phyloP scores from a whole-genome alignment of 2,329 filamentous ascomycete genomes.

The Triangularia verruculosa region DNA sequence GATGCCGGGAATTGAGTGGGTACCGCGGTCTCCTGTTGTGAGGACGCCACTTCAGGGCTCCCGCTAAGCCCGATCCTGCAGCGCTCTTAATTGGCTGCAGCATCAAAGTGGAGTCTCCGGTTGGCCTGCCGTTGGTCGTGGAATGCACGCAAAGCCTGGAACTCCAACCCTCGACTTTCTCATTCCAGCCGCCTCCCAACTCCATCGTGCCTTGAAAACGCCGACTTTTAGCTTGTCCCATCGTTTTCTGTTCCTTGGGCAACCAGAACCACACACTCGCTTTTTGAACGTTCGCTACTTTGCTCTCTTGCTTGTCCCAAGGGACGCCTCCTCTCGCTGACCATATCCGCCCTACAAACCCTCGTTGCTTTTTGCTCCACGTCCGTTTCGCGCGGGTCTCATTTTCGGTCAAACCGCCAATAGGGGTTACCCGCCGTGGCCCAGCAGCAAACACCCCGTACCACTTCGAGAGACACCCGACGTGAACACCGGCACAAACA shows the following conservation, averaged over 20 bases:
- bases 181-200: slow-evolving; percentile 23
- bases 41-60: slow-evolving; percentile 16
- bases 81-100: slow-evolving; percentile 21
- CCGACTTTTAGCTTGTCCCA: background rate
- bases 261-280: slow-evolving; percentile 23
- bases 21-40: slow-evolving; percentile 14
- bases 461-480: slow-evolving; percentile 14
- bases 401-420: slow-evolving; percentile 24
- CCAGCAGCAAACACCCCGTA: slow-evolving; percentile 20
- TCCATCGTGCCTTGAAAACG: slow-evolving; percentile 9
- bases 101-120: slow-evolving; percentile 13
- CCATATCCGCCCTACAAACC: background rate
- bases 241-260: slow-evolving; percentile 26
- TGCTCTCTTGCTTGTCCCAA: background rate
- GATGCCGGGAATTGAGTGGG: slow-evolving; percentile 12
- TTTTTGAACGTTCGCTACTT: slow-evolving; percentile 24
- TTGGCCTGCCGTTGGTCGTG: slow-evolving; percentile 15
- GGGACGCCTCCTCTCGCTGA: slow-evolving; percentile 1
- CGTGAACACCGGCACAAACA: slow-evolving; percentile 16
- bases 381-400: slow-evolving; percentile 20
- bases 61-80: slow-evolving; percentile 14
- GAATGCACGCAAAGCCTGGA: slow-evolving; percentile 18
- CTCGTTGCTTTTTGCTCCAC: slow-evolving; percentile 14
- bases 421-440: slow-evolving; percentile 23
- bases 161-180: slow-evolving; percentile 14